phyloP scores from a whole-genome alignment of 345 rosid species.

The Ceriops tagal region DNA sequence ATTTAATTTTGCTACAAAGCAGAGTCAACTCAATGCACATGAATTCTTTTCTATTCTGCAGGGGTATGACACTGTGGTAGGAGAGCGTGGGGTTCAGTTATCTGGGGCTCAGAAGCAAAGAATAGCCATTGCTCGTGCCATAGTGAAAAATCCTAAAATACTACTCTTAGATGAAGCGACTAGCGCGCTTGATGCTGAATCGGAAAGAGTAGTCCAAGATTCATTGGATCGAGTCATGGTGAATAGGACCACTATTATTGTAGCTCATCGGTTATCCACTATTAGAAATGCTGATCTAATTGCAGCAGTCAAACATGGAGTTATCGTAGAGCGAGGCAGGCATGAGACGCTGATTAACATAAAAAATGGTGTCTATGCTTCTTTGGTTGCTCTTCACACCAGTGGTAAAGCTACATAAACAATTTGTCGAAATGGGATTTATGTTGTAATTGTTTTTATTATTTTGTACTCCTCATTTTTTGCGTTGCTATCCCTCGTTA shows the following conservation, averaged over 20 bases:
- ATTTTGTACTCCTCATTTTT: too few species aligned
- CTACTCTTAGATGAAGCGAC: slow-evolving; percentile 71
- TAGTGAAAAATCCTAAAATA: slow-evolving; percentile 61
- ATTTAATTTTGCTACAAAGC: too few species aligned
- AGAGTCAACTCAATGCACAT: too few species aligned
- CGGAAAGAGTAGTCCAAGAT: slow-evolving; percentile 66
- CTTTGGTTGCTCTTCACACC: slow-evolving; percentile 36
- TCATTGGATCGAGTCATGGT: slow-evolving; percentile 58
- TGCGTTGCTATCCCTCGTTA: too few species aligned
- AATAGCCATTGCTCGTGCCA: slow-evolving; percentile 72
- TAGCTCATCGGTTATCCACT: slow-evolving; percentile 67
- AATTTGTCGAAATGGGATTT: too few species aligned
- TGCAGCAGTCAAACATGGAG: slow-evolving; percentile 58
- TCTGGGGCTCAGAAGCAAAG: slow-evolving; percentile 84
- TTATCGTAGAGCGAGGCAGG: slow-evolving; percentile 58
- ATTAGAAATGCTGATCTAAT: slow-evolving; percentile 59
- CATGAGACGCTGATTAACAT: slow-evolving; percentile 51
- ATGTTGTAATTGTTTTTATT: too few species aligned
- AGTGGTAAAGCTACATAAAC: too few species aligned
- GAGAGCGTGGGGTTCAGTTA: slow-evolving; percentile 67
- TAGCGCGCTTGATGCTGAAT: slow-evolving; percentile 70
- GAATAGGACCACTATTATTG: slow-evolving; percentile 54
- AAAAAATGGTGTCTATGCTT: slow-evolving; percentile 52
- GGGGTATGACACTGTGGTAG: slow-evolving; percentile 69
- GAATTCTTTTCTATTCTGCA: slow-evolving; percentile 10